Percentiles rank a stretch among this genome's conserved stretches.
phyloP scores from a whole-genome alignment of 2,329 filamentous ascomycete genomes.

The Madurella fahalii region DNA sequence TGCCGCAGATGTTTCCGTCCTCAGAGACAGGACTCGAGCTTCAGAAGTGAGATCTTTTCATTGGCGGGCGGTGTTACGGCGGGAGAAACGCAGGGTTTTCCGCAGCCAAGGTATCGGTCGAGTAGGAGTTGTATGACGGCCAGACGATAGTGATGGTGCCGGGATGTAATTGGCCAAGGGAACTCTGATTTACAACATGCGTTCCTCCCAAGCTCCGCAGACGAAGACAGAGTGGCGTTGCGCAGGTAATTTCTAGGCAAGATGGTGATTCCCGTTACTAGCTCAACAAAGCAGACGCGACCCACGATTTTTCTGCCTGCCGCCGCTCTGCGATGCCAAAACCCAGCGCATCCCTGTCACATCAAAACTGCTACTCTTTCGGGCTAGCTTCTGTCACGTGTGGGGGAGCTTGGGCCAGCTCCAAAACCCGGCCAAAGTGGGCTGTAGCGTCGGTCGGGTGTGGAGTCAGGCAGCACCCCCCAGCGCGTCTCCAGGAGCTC shows the following conservation, averaged over 20 bases:
- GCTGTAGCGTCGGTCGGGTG: not conserved
- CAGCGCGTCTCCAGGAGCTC: constrained; percentile 19
- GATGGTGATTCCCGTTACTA: not conserved
- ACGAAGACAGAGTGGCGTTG: not conserved
- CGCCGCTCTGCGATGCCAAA: constrained; percentile 11
- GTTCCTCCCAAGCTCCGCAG: not conserved
- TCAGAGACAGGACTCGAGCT: constrained; percentile 30
- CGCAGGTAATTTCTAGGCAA: not conserved
- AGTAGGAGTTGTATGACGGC: not conserved
- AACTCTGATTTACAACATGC: too few species aligned
- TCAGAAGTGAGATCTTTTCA: constrained; percentile 27
- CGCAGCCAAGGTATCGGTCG: not conserved
- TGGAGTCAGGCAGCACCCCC: constrained; percentile 22
- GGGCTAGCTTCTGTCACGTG: constrained; percentile 22
- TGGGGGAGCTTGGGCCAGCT: constrained; percentile 26
- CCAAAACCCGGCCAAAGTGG: not conserved
- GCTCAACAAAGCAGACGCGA: constrained; percentile 14
- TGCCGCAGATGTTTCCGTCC: constrained; percentile 36
- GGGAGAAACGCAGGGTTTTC: constrained; percentile 1
- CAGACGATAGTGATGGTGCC: too few species aligned
- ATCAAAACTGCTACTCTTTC: constrained; percentile 5
- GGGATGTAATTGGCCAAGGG: too few species aligned
- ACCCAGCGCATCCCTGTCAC: constrained; percentile 14
- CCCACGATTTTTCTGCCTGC: constrained; percentile 22
- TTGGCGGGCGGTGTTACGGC: constrained; percentile 20